phyloP scores from a whole-genome alignment of 1,284 basidiomycete genomes.

The Tremellales sp. region DNA sequence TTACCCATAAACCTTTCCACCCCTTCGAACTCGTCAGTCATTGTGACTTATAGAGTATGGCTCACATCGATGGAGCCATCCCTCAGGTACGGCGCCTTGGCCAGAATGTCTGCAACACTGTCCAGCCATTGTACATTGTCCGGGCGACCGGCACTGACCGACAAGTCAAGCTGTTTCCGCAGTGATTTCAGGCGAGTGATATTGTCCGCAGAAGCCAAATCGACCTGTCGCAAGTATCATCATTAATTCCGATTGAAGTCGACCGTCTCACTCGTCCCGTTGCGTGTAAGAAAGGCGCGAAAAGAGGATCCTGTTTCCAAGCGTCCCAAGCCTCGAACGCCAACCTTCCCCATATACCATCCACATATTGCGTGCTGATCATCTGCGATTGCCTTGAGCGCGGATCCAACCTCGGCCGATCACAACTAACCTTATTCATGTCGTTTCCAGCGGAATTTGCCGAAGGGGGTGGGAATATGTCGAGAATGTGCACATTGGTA shows the following conservation, averaged over 20 bases:
- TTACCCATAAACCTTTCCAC: conserved; percentile 33
- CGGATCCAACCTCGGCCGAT: neutral
- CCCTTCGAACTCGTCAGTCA: conserved; percentile 15
- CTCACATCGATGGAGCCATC: conserved; percentile 19
- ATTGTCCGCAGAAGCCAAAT: neutral
- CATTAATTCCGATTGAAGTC: neutral
- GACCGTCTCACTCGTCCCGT: conserved; percentile 29
- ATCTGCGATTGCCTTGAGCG: neutral
- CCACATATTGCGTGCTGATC: neutral
- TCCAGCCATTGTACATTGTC: conserved; percentile 28
- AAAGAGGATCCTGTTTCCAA: conserved; percentile 40
- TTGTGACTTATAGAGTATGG: conserved; percentile 10
- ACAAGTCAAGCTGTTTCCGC: conserved; percentile 18
- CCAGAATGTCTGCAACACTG: conserved; percentile 26
- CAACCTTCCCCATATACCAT: neutral
- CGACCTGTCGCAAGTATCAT: neutral
- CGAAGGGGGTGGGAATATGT: conserved; percentile 38
- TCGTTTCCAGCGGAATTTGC: conserved; percentile 41
- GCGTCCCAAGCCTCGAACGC: conserved; percentile 22
- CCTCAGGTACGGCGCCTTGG: conserved; percentile 21
- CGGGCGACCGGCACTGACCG: conserved; percentile 6
- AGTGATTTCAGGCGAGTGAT: neutral
- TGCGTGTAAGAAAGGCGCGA: conserved; percentile 37
- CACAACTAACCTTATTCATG: conserved; percentile 38
- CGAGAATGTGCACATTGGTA: conserved; percentile 38